These are phyloP conservation scores for Phytopythium oedochilum DNA, from an alignment of 352 stramenopile species.

Conservation along the genomic window DNA sequence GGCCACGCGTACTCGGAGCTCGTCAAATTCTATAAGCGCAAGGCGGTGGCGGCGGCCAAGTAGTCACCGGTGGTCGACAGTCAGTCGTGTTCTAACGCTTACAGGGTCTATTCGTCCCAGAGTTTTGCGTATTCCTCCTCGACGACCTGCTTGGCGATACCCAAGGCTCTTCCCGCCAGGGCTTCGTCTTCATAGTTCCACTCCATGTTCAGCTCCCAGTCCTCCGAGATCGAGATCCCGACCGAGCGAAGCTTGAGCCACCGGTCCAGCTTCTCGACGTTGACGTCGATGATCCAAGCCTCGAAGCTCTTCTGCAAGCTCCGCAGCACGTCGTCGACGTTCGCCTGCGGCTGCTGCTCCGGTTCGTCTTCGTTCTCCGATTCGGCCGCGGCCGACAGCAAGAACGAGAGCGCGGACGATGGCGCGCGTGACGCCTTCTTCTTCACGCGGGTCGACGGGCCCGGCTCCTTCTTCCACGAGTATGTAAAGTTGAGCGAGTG, in stretches of 20 bases:
- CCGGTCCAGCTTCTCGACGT: conserved; percentile 53
- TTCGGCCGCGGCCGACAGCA: conserved; percentile 65
- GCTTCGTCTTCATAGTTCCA: conserved; percentile 85
- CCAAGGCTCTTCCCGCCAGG: conserved; percentile 71
- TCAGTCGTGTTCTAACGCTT: neutral
- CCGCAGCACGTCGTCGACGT: conserved; percentile 45
- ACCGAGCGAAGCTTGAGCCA: conserved; percentile 78
- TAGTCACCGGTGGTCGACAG: neutral
- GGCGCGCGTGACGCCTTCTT: conserved; percentile 62
- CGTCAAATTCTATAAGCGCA: conserved; percentile 73
- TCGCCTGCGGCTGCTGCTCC: conserved; percentile 62
- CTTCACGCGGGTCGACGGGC: conserved; percentile 55
- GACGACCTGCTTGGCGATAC: conserved; percentile 81
- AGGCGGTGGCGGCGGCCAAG: conserved; percentile 13
- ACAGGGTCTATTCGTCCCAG: conserved; percentile 10
- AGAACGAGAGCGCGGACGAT: conserved; percentile 72
- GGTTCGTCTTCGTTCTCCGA: conserved; percentile 67
- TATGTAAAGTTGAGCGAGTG: conserved; percentile 73
- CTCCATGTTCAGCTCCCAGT: conserved; percentile 82
- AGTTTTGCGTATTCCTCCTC: conserved; percentile 55
- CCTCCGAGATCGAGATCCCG: conserved; percentile 51
- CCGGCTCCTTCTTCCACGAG: conserved; percentile 77
- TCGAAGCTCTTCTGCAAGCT: conserved; percentile 36
- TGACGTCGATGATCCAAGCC: conserved; percentile 61
- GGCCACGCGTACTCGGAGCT: conserved; percentile 69